Percentiles rank a stretch among this genome's conserved stretches.
These are phyloP conservation scores for Hemisphaericaspora xylofermentans DNA, from an alignment of 1,139 yeast genomes.

Conservation along the genomic window DNA sequence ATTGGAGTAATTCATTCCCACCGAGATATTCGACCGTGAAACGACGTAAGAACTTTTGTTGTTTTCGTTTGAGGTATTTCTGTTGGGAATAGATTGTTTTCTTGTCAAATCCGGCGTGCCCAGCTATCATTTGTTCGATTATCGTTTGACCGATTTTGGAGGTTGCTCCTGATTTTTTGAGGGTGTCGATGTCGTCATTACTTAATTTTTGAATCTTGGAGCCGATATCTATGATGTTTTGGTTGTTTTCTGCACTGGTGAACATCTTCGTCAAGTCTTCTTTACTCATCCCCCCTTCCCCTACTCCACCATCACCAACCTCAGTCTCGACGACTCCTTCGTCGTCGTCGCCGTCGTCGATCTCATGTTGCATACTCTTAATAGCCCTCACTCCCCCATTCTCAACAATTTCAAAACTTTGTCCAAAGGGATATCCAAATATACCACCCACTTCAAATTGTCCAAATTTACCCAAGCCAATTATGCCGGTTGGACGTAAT, in stretches of 20 bases:
- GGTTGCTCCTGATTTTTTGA: constrained; percentile 67
- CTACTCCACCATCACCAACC: too few species aligned
- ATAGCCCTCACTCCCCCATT: constrained; percentile 54
- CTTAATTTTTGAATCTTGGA: constrained; percentile 72
- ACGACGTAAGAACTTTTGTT: constrained; percentile 82
- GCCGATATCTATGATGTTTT: constrained; percentile 71
- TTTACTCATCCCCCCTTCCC: constrained; percentile 20
- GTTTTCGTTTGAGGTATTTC: constrained; percentile 86
- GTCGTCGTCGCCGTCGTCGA: constrained; percentile 28
- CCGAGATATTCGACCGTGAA: constrained; percentile 81
- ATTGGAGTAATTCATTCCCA: constrained; percentile 72
- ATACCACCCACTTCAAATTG: constrained; percentile 71
- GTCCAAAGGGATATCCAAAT: constrained; percentile 82
- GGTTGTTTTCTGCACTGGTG: constrained; percentile 60
- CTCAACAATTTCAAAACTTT: constrained; percentile 79
- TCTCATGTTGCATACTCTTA: constrained; percentile 30
- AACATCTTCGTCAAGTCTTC: constrained; percentile 44
- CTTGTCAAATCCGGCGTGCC: constrained; percentile 84
- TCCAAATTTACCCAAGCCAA: constrained; percentile 90
- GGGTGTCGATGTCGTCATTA: constrained; percentile 72
- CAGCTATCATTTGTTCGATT: constrained; percentile 75
- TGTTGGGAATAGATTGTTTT: constrained; percentile 90
- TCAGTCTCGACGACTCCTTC: constrained; percentile 26
- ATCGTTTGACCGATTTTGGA: constrained; percentile 74
- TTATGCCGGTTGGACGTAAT: constrained; percentile 54